Evolutionary conservation across 371 early-diverging fungal species (phyloP), one percentile per base, ranked within the genome.

Genomic region (Thermomucor indicae-seudaticae): DNA sequence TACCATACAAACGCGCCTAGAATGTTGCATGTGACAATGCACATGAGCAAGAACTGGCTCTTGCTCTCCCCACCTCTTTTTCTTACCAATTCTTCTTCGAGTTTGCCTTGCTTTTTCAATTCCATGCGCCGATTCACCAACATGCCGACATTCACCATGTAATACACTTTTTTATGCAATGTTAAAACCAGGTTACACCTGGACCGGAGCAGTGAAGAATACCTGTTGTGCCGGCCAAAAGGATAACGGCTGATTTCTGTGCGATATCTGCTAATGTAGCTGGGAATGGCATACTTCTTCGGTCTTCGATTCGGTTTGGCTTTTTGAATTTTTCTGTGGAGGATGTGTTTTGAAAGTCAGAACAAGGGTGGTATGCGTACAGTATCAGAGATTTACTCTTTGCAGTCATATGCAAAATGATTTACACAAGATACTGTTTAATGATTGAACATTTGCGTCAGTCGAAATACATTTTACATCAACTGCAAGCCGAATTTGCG

Each of bases 101-200:
- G 58, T 45, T 62, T 62, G 41, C 72, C 70, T 60, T 76, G 58
- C 35, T 72, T 72, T 51, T 72, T 76, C 25, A 72, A 49, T 31
- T 70, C 68, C 62, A 72, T 67, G 28, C 76, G 58, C 24, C 63
- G 63, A 47, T 72, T 72, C 37, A 95, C 84, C 46, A 85, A 70
- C 23, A 84, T 76, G 38, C 88, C 87, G 34, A 90, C 65, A 57
- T 87, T 88, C 43, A 90, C 92, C 50, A 93, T 73, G 57, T 88
- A 85, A 65, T 91, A 93, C 4, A 89, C 89, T 76, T n/a, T 25
- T 14, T n/a, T 12, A 20, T 19, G 30, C 25, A 35, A 44, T 30
- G 5, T 16, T 7, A 14, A 51, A 38, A n/a, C 22, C 8, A 34
- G 32, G 1, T 30, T 25, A n/a, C n/a, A n/a, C n/a, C n/a, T n/a